Percentiles rank a stretch among this genome's conserved stretches.
These are phyloP conservation scores for Arabidopsis hybrid DNA, from an alignment of 441 rosid genomes.

Conservation along the genomic window DNA sequence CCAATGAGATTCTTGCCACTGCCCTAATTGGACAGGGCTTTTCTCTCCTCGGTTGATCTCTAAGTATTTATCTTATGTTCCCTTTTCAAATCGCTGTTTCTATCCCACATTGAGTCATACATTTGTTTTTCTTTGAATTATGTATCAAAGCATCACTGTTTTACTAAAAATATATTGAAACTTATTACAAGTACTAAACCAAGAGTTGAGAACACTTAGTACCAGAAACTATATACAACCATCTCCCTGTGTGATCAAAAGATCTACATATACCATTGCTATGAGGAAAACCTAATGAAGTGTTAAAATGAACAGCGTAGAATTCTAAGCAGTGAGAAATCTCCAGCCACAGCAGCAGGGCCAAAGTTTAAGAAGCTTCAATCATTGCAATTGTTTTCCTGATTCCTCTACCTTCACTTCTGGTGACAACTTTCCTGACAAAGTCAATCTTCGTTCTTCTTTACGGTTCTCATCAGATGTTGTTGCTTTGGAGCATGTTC, in stretches of 20 bases:
- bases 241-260: constrained; percentile 6
- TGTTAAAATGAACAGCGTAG: neutral
- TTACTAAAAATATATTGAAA: constrained; percentile 22
- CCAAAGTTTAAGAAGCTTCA: constrained; percentile 23
- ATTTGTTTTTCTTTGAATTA: constrained; percentile 29
- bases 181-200: constrained; percentile 21
- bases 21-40: constrained; percentile 67
- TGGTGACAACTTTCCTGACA: neutral
- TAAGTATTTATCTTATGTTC: neutral
- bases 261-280: constrained; percentile 9
- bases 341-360: constrained; percentile 8
- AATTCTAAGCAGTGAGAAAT: constrained; percentile 2
- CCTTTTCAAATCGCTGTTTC: constrained; percentile 12
- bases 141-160: constrained; percentile 28
- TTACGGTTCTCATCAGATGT: constrained; percentile 14
- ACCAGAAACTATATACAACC: constrained; percentile 23
- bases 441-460: neutral
- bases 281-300: constrained; percentile 6
- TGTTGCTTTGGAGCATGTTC: constrained; percentile 18
- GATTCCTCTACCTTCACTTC: constrained; percentile 1
- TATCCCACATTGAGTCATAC: constrained; percentile 27
- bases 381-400: constrained; percentile 7
- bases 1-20: constrained; percentile 81
- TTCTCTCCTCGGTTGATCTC: constrained; percentile 55
- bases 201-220: constrained; percentile 8